phyloP scores from a whole-genome alignment of 2,329 filamentous ascomycete species.

The Claviceps cyperi region DNA sequence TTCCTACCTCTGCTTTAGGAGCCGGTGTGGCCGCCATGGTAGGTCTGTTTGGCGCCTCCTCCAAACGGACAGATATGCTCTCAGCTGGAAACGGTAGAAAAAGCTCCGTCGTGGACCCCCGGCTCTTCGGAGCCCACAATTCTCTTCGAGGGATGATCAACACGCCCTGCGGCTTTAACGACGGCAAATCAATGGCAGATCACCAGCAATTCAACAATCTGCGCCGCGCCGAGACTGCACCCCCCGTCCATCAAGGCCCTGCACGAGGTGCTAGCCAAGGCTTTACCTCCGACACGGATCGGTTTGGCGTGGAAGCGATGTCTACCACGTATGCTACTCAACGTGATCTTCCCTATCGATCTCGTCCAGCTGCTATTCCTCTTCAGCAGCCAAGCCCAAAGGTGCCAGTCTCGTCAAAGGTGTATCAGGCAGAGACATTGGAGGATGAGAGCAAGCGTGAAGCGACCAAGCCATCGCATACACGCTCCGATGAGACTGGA shows the following conservation, averaged over 20 bases:
- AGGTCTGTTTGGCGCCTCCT: neutral
- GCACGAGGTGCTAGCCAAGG: conserved; percentile 54
- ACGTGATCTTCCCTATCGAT: conserved; percentile 24
- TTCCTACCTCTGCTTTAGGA: conserved; percentile 17
- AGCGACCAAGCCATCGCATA: conserved; percentile 13
- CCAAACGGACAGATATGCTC: conserved; percentile 3
- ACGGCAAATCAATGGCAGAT: conserved; percentile 20
- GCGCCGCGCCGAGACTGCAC: conserved; percentile 12
- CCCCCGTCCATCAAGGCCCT: conserved; percentile 11
- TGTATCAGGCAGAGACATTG: conserved; percentile 42
- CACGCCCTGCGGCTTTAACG: conserved; percentile 37
- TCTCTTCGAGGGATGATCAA: conserved; percentile 41
- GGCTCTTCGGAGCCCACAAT: conserved; percentile 44
- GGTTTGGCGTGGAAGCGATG: conserved; percentile 41
- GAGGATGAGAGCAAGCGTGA: conserved; percentile 23
- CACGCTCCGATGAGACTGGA: conserved; percentile 23
- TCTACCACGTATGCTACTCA: conserved; percentile 31
- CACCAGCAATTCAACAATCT: conserved; percentile 8
- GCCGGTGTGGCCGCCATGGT: conserved; percentile 7
- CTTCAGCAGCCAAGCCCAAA: conserved; percentile 80
- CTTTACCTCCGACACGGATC: conserved; percentile 48
- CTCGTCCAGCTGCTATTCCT: conserved; percentile 45
- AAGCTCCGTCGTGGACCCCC: conserved; percentile 40
- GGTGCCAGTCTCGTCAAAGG: conserved; percentile 52
- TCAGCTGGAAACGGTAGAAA: conserved; percentile 19